A percentile compares a stretch with the other conserved stretches of the same genome.
phyloP scores from a whole-genome alignment of 805 yeast species.

The Danielia reshetovae region DNA sequence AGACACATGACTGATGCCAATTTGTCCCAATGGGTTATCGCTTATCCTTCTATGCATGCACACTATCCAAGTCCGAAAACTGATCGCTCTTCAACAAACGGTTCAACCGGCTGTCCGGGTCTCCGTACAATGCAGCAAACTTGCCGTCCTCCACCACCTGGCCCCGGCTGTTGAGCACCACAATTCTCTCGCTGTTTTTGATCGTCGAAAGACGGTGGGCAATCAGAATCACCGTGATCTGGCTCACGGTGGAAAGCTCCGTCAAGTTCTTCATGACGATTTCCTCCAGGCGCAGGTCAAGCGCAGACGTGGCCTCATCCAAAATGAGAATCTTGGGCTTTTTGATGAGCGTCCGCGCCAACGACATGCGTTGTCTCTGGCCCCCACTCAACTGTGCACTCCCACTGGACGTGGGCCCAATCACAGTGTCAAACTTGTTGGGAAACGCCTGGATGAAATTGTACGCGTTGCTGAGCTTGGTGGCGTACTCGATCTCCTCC shows the following conservation, averaged over 20 bases:
- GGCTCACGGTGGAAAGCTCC: slow-evolving; percentile 41
- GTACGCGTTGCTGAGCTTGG: slow-evolving; percentile 67
- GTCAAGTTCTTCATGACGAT: slow-evolving; percentile 72
- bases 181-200: slow-evolving; percentile 71
- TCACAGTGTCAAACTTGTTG: slow-evolving; percentile 71
- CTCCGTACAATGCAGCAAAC: slow-evolving; percentile 47
- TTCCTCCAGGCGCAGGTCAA: slow-evolving; percentile 85
- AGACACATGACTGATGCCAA: too few relatives aligned
- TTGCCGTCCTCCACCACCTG: slow-evolving; percentile 67
- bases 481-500: slow-evolving; percentile 57
- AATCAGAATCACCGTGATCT: slow-evolving; percentile 74
- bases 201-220: slow-evolving; percentile 92
- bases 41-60: too few relatives aligned
- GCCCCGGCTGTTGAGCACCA: slow-evolving; percentile 57
- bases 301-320: slow-evolving; percentile 94
- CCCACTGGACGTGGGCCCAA: slow-evolving; percentile 75
- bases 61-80: too few relatives aligned
- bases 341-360: slow-evolving; percentile 80
- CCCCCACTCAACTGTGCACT: slow-evolving; percentile 87
- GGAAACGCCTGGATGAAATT: slow-evolving; percentile 73
- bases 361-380: slow-evolving; percentile 87
- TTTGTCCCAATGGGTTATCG: too few relatives aligned
- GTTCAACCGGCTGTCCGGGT: slow-evolving; percentile 44
- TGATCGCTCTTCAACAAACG: slow-evolving; percentile 33
- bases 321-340: slow-evolving; percentile 77